phyloP scores from a whole-genome alignment of 768 basidiomycete genomes.

The Boletellus sp. region DNA sequence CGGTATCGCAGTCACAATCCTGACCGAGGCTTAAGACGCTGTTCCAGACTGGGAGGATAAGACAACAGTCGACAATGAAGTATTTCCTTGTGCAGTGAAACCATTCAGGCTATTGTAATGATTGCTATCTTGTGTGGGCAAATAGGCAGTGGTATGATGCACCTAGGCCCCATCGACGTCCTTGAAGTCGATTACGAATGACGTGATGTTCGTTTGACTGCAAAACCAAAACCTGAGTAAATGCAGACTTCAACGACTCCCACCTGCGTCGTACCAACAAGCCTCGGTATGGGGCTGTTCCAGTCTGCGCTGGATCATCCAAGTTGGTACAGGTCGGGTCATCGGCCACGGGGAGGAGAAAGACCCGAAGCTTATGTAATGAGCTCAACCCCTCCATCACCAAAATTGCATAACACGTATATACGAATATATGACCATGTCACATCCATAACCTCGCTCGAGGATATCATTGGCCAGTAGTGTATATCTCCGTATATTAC shows the following conservation, averaged over 20 bases:
- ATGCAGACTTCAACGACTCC: not conserved
- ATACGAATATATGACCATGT: not conserved
- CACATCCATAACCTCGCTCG: not conserved
- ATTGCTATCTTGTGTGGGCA: not conserved
- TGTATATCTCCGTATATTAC: not conserved
- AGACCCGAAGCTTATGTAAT: slow-evolving; percentile 13
- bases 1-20: slow-evolving; percentile 1
- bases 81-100: not conserved
- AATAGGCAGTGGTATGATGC: not conserved
- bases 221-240: not conserved
- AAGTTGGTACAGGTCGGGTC: not conserved
- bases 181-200: too few relatives aligned
- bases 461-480: not conserved
- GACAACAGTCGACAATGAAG: not conserved
- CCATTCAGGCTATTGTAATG: not conserved
- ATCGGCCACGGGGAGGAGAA: not conserved
- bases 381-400: not conserved
- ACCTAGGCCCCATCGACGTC: too few relatives aligned
- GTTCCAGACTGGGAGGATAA: slow-evolving; percentile 1
- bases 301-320: not conserved
- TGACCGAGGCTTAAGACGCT: not conserved
- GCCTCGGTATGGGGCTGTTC: not conserved
- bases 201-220: not conserved
- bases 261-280: not conserved
- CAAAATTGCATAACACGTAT: not conserved